Base-by-base conservation (phyloP, 2,329 filamentous ascomycete genomes). In the Atkinsonella texensis region DNA sequence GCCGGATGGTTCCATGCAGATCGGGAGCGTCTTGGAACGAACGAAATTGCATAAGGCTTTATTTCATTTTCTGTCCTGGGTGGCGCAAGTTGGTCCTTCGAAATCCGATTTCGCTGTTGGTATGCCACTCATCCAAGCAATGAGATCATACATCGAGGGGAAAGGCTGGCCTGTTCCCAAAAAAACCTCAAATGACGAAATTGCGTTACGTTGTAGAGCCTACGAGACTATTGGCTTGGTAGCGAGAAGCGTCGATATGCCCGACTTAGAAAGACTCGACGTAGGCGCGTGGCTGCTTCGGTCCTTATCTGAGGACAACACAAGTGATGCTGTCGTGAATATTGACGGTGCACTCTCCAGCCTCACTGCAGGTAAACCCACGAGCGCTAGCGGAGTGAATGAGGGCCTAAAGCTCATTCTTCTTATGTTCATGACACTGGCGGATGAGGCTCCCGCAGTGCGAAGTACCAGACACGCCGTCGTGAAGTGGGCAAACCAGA, bases 191-290 rank as follows among this genome's bases (percentile, higher is more conserved):
- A 66, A 74, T 11, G 81, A 84, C 46, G 80, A 83, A 50, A 71
- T 84, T 50, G 76, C 79, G 3, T 73, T 95, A 43, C 81, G 91
- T 41, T 84, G 84, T 6, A 83, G 86, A 61, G 89, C 86, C 1
- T 97, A 96, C 65, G 91, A 97, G 65, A 89, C 87, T 0, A 88
- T 97, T 40, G 93, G 91, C 0, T 77, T 93, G 13, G 68, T 97
- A 23, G 83, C 86, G 51, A 81, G 83, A 56, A 80, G 79, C 4
- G 79, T 83, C 4, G 68, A 75, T 2, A 76, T 80, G 58, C 70
- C 81, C 4, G 60, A 80, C 12, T 68, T 68, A 40, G 72, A 76
- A 74, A 60, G 80, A 73, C 52, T 77, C 33, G 56, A 71, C 80
- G 48, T 80, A 80, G 57, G 79, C 0, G 53, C 77, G 48, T 97